phyloP scores from a whole-genome alignment of 805 yeast genomes.

The Wickerhamiella azymoides region DNA sequence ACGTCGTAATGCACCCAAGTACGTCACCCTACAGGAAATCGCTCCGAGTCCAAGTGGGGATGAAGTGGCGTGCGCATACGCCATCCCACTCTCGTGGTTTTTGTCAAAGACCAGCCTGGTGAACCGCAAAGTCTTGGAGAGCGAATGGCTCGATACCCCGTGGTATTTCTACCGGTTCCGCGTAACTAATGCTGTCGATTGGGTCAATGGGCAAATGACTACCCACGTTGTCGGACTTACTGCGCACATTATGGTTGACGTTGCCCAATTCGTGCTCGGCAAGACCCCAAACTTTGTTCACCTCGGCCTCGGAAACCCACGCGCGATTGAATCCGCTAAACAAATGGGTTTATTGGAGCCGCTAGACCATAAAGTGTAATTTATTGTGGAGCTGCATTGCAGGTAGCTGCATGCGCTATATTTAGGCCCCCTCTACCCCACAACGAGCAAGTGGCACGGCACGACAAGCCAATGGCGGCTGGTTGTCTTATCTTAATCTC shows the following conservation, averaged over 20 bases:
- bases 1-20: neutral
- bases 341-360: neutral
- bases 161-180: constrained; percentile 10
- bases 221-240: constrained; percentile 11
- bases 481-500: too few relatives aligned
- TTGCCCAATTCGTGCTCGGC: constrained; percentile 4
- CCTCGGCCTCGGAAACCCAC: constrained; percentile 4
- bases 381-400: neutral
- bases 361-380: neutral
- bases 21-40: constrained; percentile 8
- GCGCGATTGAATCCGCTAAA: constrained; percentile 6
- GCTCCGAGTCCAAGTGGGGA: constrained; percentile 8
- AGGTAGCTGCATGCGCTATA: neutral
- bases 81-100: constrained; percentile 7
- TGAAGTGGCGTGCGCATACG: constrained; percentile 10
- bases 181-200: neutral
- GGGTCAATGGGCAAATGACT: neutral
- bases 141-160: constrained; percentile 5
- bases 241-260: constrained; percentile 12
- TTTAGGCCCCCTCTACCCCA: neutral
- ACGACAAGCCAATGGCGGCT: too few relatives aligned
- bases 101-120: neutral
- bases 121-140: neutral
- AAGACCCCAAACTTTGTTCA: constrained; percentile 4
- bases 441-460: too few relatives aligned